Base-by-base conservation (phyloP, 345 rosid genomes). In the Capsella bursapastoris region DNA sequence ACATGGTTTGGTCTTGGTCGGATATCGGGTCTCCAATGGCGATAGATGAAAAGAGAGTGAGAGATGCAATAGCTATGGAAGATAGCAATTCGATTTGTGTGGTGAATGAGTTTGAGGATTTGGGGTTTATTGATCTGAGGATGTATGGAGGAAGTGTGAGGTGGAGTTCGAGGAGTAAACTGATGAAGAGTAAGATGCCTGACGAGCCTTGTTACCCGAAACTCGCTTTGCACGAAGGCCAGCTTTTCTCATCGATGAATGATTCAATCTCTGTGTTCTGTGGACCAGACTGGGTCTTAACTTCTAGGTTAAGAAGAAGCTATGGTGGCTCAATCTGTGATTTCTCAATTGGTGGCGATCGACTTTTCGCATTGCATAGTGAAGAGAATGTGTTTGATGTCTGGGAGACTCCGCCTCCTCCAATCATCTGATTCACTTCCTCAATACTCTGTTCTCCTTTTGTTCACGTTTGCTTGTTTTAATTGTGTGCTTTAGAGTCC, bases 1-100 rank as follows among this genome's bases (percentile, higher is more conserved):
- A 65, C 2, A 95, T 89, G 97, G 98, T 89, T 13, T 92, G 98
- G 98, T 87, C 88, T 47, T 94, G 98, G 98, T 91, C 97, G 29
- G 97, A 94, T 66, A 80, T 85, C 0, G 90, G 90, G 0, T 84
- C 96, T 27, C 85, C 86, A 0, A 18, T 83, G 37, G 80, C 80
- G 0, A 84, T 81, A 7, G 99, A 95, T 0, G 97, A 90, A 82
- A 95, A 86, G 83, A 81, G 97, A 64, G 99, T 95, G 35, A 85
- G 99, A 12, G 98, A 95, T 74, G 97, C 97, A 1, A 87, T 92
- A 64, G 96, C 97, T 4, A 92, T 95, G 96, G 99, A 90, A 76
- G 96, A 86, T 38, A 84, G 82, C 16, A 85, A 80, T 47, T 89
- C 99, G 6, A 74, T 95, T 1, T 95, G 98, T 25, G 97, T 95